These are phyloP conservation scores for Lumnitzera littorea DNA, from an alignment of 345 rosid species.

Conservation along the genomic window DNA sequence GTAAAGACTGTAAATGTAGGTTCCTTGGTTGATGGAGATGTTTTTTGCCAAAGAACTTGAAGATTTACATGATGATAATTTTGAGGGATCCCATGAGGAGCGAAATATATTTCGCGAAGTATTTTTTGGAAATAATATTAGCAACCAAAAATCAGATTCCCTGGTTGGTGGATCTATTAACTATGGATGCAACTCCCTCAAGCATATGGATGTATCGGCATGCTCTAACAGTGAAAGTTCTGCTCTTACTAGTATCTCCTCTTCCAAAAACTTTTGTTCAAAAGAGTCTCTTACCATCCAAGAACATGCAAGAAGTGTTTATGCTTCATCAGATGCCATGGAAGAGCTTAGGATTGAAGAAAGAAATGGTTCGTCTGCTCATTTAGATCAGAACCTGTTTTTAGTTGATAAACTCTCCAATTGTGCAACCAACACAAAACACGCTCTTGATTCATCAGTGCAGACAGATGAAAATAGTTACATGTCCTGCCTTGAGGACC, in stretches of 20 bases:
- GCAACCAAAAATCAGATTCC: constrained; percentile 31
- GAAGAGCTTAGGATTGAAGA: too few species aligned
- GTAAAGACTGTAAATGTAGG: background rate
- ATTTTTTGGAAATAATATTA: constrained; percentile 38
- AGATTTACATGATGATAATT: constrained; percentile 35
- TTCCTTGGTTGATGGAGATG: constrained; percentile 20
- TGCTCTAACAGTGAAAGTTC: constrained; percentile 56
- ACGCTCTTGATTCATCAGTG: constrained; percentile 2
- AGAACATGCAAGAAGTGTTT: constrained; percentile 19
- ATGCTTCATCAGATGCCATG: too few species aligned
- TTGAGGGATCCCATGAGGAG: constrained; percentile 58
- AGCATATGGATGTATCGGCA: constrained; percentile 27
- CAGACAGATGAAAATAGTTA: background rate
- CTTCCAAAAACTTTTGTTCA: constrained; percentile 20
- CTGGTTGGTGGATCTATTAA: constrained; percentile 38
- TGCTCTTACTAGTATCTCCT: constrained; percentile 41
- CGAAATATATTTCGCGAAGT: constrained; percentile 45
- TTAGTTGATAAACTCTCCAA: constrained; percentile 23
- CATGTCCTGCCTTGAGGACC: constrained; percentile 18
- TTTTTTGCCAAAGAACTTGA: constrained; percentile 15
- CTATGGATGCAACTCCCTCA: constrained; percentile 38
- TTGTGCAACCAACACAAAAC: constrained; percentile 15
- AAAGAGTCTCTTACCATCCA: constrained; percentile 26
- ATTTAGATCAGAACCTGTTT: constrained; percentile 40
- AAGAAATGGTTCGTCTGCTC: too few species aligned